phyloP scores from a whole-genome alignment of 73 alveolate species.

The Paraurostyla sp. region DNA sequence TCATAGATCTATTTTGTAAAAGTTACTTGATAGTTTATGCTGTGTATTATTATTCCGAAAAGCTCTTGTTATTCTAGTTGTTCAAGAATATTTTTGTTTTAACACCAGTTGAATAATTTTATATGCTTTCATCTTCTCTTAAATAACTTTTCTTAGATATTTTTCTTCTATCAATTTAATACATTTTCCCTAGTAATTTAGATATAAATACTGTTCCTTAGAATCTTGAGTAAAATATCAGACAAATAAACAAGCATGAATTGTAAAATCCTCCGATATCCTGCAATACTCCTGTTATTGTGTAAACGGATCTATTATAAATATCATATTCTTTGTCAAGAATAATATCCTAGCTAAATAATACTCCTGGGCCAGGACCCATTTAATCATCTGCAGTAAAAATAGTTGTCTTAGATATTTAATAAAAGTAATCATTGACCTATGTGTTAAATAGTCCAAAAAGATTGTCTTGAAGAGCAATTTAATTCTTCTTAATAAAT shows the following conservation, averaged over 20 bases:
- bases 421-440: constrained; percentile 11
- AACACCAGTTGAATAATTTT: background rate
- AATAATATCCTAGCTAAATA: background rate
- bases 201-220: background rate
- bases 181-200: background rate
- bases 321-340: constrained; percentile 23
- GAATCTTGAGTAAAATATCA: background rate
- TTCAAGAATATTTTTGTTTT: background rate
- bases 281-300: background rate
- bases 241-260: background rate
- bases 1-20: background rate
- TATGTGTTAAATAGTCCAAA: background rate
- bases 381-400: constrained; percentile 5
- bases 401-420: background rate
- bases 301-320: background rate
- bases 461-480: background rate
- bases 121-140: background rate
- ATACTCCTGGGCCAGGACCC: constrained; percentile 10
- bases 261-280: constrained; percentile 44
- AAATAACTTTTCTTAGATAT: background rate
- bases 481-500: constrained; percentile 3
- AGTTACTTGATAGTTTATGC: no score
- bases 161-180: background rate
- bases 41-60: background rate
- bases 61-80: background rate